Conservation (phyloP, 257 asterid genomes). For the Eustoma russellianum region DNA sequence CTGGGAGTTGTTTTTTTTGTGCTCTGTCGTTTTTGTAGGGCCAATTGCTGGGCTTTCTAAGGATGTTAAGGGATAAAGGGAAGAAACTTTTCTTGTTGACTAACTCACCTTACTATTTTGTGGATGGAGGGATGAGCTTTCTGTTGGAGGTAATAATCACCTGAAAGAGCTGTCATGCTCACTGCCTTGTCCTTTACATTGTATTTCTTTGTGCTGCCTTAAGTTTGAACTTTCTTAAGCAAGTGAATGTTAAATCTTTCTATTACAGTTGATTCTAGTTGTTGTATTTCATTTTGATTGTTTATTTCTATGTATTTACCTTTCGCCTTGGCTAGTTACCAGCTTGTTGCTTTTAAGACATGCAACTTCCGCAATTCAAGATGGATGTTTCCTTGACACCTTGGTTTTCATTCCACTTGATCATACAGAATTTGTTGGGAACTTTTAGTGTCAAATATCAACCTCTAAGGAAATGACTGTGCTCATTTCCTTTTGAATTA, state of each 20-base stretch:
- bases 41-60: slow-evolving; percentile 59
- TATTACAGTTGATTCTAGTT: too few relatives aligned
- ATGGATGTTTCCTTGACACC: too few relatives aligned
- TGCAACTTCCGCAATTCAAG: too few relatives aligned
- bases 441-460: too few relatives aligned
- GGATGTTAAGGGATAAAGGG: slow-evolving; percentile 78
- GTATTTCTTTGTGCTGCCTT: background rate
- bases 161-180: slow-evolving; percentile 5
- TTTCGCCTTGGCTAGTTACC: background rate
- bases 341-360: too few relatives aligned
- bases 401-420: too few relatives aligned
- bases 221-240: background rate
- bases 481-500: too few relatives aligned
- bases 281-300: background rate
- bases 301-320: background rate
- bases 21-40: slow-evolving; percentile 38
- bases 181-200: slow-evolving; percentile 1
- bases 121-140: slow-evolving; percentile 94
- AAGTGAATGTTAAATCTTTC: background rate
- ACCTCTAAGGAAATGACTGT: too few relatives aligned
- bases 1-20: slow-evolving; percentile 10
- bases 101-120: slow-evolving; percentile 88
- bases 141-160: slow-evolving; percentile 65
- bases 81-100: slow-evolving; percentile 92
- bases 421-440: too few relatives aligned